These are phyloP conservation scores for Ogataea pilisensis DNA, from an alignment of 805 yeast genomes.

Conservation along the genomic window DNA sequence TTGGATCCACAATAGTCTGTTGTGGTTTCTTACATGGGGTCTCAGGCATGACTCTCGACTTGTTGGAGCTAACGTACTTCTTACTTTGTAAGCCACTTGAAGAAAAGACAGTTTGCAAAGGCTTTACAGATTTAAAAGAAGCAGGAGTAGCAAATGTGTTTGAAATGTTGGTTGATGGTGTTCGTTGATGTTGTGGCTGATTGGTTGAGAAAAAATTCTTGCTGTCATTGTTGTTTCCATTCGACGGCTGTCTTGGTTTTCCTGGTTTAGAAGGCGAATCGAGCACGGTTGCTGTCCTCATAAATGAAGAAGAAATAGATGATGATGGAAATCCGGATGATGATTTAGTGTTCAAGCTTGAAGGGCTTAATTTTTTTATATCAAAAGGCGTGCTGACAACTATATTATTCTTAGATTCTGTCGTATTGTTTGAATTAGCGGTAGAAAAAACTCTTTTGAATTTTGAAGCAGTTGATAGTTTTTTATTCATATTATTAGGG, in stretches of 20 bases:
- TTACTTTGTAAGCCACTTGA: constrained; percentile 69
- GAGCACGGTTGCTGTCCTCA: constrained; percentile 10
- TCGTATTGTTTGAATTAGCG: constrained; percentile 1
- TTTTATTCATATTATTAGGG: constrained; percentile 14
- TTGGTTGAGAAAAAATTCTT: neutral
- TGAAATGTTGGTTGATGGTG: constrained; percentile 14
- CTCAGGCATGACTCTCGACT: constrained; percentile 46
- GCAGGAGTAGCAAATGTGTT: constrained; percentile 42
- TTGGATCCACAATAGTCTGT: constrained; percentile 24
- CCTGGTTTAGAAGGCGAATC: constrained; percentile 21
- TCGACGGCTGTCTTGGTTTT: constrained; percentile 1
- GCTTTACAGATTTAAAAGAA: constrained; percentile 68
- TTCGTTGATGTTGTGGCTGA: constrained; percentile 5
- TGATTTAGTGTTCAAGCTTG: constrained; percentile 8
- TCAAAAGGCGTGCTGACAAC: constrained; percentile 18
- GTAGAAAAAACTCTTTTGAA: constrained; percentile 20
- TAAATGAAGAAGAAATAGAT: constrained; percentile 6
- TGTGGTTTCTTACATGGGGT: constrained; percentile 57
- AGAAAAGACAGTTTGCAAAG: constrained; percentile 79
- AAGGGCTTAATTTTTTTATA: constrained; percentile 14
- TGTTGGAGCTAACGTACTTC: constrained; percentile 41
- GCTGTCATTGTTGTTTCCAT: neutral
- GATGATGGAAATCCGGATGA: neutral
- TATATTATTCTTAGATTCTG: constrained; percentile 5
- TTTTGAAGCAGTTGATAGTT: constrained; percentile 21